Conservation (phyloP, 345 rosid species). For the Conringia planisiliqua region DNA sequence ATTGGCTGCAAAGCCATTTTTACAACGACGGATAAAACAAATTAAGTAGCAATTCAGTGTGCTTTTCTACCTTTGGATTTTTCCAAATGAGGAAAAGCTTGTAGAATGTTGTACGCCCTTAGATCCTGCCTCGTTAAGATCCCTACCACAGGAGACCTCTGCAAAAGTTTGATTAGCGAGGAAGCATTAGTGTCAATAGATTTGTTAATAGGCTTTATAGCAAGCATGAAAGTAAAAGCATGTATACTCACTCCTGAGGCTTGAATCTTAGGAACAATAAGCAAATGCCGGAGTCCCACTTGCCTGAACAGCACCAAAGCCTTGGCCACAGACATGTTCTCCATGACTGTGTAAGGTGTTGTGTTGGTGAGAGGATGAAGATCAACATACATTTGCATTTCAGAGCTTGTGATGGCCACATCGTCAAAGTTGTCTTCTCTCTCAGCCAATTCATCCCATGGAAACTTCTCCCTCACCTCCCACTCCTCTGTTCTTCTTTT, state of each 20-base stretch:
- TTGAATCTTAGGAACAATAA: conserved; percentile 70
- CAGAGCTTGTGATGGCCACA: conserved; percentile 58
- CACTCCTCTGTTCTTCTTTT: conserved; percentile 78
- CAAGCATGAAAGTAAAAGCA: background rate
- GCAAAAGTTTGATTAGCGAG: conserved; percentile 12
- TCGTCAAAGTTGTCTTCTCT: conserved; percentile 63
- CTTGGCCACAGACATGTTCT: conserved; percentile 89
- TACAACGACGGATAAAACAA: conserved; percentile 23
- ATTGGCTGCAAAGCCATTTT: conserved; percentile 15
- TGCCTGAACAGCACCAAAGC: conserved; percentile 80
- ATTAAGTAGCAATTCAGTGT: conserved; percentile 5
- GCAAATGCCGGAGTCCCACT: conserved; percentile 78
- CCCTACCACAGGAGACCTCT: conserved; percentile 69
- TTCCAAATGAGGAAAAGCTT: conserved; percentile 66
- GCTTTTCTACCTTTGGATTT: conserved; percentile 43
- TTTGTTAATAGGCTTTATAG: background rate
- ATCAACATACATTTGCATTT: conserved; percentile 87
- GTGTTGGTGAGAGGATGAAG: conserved; percentile 88
- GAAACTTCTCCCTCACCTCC: conserved; percentile 75
- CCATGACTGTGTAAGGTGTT: conserved; percentile 82
- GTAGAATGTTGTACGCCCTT: conserved; percentile 61
- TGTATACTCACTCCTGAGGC: conserved; percentile 59
- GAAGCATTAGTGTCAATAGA: conserved; percentile 4
- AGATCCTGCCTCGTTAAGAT: conserved; percentile 87
- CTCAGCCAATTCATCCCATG: conserved; percentile 79